These are phyloP conservation scores for Nitzschia palea DNA, from an alignment of 108 stramenopile genomes.

Conservation along the genomic window DNA sequence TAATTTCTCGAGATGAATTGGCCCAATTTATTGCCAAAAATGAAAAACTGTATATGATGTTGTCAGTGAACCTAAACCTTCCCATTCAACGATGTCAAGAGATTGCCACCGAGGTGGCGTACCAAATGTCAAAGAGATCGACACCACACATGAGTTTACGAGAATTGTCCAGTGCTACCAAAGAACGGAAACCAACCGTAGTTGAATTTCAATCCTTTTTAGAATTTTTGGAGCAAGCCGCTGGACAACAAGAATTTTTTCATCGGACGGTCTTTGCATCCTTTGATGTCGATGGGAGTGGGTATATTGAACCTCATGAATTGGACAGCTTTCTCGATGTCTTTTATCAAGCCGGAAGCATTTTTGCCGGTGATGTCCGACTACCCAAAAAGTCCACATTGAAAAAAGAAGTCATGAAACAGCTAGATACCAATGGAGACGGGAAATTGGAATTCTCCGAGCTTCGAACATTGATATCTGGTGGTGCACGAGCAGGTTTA, in stretches of 20 bases:
- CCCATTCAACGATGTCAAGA: conserved; percentile 8
- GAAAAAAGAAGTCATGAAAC: conserved; percentile 10
- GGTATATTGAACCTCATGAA: conserved; percentile 9
- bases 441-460: conserved; percentile 10
- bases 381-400: conserved; percentile 11
- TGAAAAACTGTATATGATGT: conserved; percentile 9
- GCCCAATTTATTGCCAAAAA: conserved; percentile 8
- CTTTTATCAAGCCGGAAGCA: conserved; percentile 17
- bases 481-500: conserved; percentile 11
- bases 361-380: conserved; percentile 3
- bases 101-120: conserved; percentile 7
- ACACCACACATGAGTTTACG: background rate
- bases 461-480: conserved; percentile 11
- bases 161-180: background rate
- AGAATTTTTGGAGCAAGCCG: conserved; percentile 9
- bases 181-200: background rate
- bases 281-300: conserved; percentile 9
- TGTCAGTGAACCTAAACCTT: conserved; percentile 2
- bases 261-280: conserved; percentile 22
- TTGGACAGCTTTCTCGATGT: conserved; percentile 7
- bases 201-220: conserved; percentile 11
- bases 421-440: background rate
- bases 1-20: conserved; percentile 24
- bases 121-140: background rate
- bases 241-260: conserved; percentile 18